phyloP scores from a whole-genome alignment of 371 early-diverging fungal genomes.

The Apophysomyces ossiformis region DNA sequence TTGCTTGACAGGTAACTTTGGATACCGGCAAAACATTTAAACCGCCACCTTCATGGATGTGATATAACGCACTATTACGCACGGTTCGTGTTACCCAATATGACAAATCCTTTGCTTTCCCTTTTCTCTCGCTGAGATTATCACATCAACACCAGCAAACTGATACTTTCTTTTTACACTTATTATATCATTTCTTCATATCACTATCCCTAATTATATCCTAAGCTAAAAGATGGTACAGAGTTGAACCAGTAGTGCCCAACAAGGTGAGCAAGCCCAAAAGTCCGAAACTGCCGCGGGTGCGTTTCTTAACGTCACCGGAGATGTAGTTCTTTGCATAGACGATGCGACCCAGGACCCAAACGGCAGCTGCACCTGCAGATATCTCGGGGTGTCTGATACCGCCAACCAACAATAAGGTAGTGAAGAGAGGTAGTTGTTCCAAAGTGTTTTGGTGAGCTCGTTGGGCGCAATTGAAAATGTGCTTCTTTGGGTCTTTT shows the following conservation, averaged over 20 bases:
- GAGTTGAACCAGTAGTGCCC: conserved; percentile 33
- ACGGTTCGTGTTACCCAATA: too few relatives aligned
- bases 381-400: conserved; percentile 58
- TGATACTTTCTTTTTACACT: too few relatives aligned
- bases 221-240: conserved; percentile 20
- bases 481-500: conserved; percentile 57
- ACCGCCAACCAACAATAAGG: conserved; percentile 51
- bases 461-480: conserved; percentile 75
- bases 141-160: too few relatives aligned
- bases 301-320: conserved; percentile 60
- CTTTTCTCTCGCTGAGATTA: too few relatives aligned
- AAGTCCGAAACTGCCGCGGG: conserved; percentile 44
- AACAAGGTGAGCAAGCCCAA: conserved; percentile 51
- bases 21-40: too few relatives aligned
- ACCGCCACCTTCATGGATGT: too few relatives aligned
- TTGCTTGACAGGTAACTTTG: too few relatives aligned
- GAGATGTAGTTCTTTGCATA: conserved; percentile 57
- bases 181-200: too few relatives aligned
- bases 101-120: too few relatives aligned
- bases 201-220: neutral
- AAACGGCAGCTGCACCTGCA: conserved; percentile 53
- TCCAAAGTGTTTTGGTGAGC: conserved; percentile 65
- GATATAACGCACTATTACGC: too few relatives aligned
- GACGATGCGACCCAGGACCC: conserved; percentile 52
- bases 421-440: conserved; percentile 35